A percentile compares a stretch with the other conserved stretches of the same genome.
Evolutionary conservation across 257 asterid species (phyloP).

Genomic region (Solanum clarkiae): DNA sequence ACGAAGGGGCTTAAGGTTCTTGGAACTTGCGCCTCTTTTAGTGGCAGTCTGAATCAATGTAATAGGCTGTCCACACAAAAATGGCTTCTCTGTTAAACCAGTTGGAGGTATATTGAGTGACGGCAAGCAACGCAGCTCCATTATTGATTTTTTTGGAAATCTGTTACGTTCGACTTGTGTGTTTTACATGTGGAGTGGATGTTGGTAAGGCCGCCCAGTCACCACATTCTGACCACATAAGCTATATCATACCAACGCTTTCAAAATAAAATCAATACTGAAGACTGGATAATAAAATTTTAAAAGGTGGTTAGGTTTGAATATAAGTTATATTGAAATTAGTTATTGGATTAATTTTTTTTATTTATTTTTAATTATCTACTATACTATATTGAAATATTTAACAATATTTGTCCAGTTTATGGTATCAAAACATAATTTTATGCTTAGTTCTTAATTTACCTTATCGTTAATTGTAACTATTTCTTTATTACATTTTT

Average conservation of each 20-base stretch:
- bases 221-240: neutral
- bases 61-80: slow-evolving; percentile 24
- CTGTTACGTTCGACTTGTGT: neutral
- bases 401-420: too few species aligned
- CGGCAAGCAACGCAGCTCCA: slow-evolving; percentile 48
- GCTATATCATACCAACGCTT: neutral
- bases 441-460: too few species aligned
- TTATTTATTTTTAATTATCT: neutral
- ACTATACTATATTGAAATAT: too few species aligned
- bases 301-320: accelerated
- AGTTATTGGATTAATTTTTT: neutral
- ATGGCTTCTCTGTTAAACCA: slow-evolving; percentile 32
- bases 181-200: neutral
- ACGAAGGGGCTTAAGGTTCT: slow-evolving; percentile 23
- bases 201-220: neutral
- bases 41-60: slow-evolving; percentile 6
- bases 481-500: too few species aligned
- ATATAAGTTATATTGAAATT: too few species aligned
- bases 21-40: slow-evolving; percentile 16
- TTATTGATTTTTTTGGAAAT: neutral
- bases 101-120: slow-evolving; percentile 39
- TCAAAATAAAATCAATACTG: neutral
- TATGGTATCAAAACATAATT: too few species aligned
- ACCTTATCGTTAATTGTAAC: too few species aligned
- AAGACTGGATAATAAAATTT: too few species aligned